Evolutionary conservation across 2,329 filamentous ascomycete species (phyloP).

Genomic region (Epichloe gansuensis): DNA sequence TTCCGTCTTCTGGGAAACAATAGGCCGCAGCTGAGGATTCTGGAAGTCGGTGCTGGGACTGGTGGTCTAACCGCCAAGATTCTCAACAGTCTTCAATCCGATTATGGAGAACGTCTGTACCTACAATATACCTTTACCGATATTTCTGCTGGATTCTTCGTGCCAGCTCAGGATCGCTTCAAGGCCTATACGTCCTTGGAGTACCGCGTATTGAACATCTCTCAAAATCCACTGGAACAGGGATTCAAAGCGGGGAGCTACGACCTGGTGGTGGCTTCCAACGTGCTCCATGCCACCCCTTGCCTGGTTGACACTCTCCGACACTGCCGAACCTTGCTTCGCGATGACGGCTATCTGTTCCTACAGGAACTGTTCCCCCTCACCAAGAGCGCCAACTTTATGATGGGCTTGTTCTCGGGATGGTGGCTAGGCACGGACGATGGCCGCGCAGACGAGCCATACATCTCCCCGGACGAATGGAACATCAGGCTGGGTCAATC

Average conservation of each 20-base stretch:
- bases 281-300: slow-evolving; percentile 26
- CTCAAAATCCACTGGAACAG: slow-evolving; percentile 15
- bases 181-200: neutral
- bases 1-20: slow-evolving; percentile 12
- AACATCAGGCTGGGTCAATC: neutral
- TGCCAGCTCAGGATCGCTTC: slow-evolving; percentile 19
- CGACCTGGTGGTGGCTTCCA: slow-evolving; percentile 26
- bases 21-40: slow-evolving; percentile 26
- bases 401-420: slow-evolving; percentile 1
- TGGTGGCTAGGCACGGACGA: neutral
- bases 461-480: neutral
- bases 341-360: slow-evolving; percentile 1
- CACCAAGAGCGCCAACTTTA: neutral
- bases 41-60: slow-evolving; percentile 30
- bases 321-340: slow-evolving; percentile 4
- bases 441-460: neutral
- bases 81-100: too few relatives aligned
- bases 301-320: slow-evolving; percentile 12
- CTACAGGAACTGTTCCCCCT: slow-evolving; percentile 4
- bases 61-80: slow-evolving; percentile 24
- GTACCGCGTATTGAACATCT: slow-evolving; percentile 13
- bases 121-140: slow-evolving; percentile 31
- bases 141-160: slow-evolving; percentile 27
- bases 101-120: too few relatives aligned
- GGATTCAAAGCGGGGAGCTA: slow-evolving; percentile 18